Evolutionary conservation across 768 basidiomycete species (phyloP).

Genomic region (Suillus bovinus): DNA sequence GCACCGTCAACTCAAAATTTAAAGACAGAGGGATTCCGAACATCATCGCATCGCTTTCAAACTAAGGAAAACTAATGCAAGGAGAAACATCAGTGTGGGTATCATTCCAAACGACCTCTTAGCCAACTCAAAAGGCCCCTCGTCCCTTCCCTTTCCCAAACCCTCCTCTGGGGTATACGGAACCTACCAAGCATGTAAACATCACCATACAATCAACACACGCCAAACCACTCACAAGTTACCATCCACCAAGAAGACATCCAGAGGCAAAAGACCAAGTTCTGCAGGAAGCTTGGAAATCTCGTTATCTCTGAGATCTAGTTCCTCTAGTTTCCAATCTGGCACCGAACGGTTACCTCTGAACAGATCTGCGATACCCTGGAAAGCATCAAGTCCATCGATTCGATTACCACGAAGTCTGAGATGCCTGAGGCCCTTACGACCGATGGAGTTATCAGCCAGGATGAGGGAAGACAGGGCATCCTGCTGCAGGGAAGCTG

Average conservation of each 20-base stretch:
- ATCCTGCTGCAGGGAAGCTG: constrained; percentile 48
- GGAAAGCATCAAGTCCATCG: constrained; percentile 60
- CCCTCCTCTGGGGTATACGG: constrained; percentile 74
- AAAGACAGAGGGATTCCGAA: background rate
- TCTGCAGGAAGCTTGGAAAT: constrained; percentile 67
- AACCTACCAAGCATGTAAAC: constrained; percentile 48
- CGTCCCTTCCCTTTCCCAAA: constrained; percentile 88
- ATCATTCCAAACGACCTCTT: constrained; percentile 67
- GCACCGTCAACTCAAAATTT: background rate
- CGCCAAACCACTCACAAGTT: constrained; percentile 59
- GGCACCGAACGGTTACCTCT: constrained; percentile 61
- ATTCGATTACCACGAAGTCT: constrained; percentile 70
- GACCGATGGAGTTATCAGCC: constrained; percentile 19
- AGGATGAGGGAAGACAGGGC: constrained; percentile 54
- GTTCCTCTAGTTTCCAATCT: constrained; percentile 77
- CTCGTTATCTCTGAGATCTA: constrained; percentile 83
- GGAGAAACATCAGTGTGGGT: background rate
- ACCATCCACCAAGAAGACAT: constrained; percentile 82
- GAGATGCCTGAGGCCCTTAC: constrained; percentile 51
- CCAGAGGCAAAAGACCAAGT: constrained; percentile 73
- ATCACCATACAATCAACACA: background rate
- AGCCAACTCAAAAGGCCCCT: constrained; percentile 81
- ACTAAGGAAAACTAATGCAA: background rate
- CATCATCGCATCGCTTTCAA: background rate
- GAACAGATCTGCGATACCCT: constrained; percentile 60